Conservation (phyloP, 2,329 filamentous ascomycete species). For the Stagonosporopsis vannaccii region DNA sequence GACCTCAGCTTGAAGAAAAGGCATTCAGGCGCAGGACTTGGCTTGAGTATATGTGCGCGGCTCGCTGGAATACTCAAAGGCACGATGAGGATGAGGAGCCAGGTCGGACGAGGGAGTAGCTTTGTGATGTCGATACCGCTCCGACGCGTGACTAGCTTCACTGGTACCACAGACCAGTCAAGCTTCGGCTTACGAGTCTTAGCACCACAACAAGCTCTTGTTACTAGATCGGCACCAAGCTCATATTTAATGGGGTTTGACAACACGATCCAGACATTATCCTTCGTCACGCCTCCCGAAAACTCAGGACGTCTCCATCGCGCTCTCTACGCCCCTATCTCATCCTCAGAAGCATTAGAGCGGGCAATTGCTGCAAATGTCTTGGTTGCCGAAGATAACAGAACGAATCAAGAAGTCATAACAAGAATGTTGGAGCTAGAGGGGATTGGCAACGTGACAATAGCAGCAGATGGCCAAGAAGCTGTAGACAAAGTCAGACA, state of each 20-base stretch:
- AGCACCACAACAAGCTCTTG: too few relatives aligned
- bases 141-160: conserved; percentile 74
- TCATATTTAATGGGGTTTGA: conserved; percentile 57
- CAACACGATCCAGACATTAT: too few relatives aligned
- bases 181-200: conserved; percentile 32
- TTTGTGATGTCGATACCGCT: conserved; percentile 86
- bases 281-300: too few relatives aligned
- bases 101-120: conserved; percentile 75
- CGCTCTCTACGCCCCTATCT: background rate
- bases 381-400: conserved; percentile 83
- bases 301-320: too few relatives aligned
- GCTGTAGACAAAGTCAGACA: conserved; percentile 85
- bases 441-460: conserved; percentile 83
- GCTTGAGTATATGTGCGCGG: conserved; percentile 88
- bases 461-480: conserved; percentile 78
- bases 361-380: conserved; percentile 71
- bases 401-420: conserved; percentile 56
- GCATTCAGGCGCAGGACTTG: conserved; percentile 86
- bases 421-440: conserved; percentile 75
- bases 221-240: too few relatives aligned
- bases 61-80: conserved; percentile 84
- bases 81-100: conserved; percentile 73
- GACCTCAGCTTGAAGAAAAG: conserved; percentile 88
- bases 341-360: background rate
- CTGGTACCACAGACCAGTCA: conserved; percentile 58